phyloP scores from a whole-genome alignment of 2,329 filamentous ascomycete genomes.

The Microsporum canis region DNA sequence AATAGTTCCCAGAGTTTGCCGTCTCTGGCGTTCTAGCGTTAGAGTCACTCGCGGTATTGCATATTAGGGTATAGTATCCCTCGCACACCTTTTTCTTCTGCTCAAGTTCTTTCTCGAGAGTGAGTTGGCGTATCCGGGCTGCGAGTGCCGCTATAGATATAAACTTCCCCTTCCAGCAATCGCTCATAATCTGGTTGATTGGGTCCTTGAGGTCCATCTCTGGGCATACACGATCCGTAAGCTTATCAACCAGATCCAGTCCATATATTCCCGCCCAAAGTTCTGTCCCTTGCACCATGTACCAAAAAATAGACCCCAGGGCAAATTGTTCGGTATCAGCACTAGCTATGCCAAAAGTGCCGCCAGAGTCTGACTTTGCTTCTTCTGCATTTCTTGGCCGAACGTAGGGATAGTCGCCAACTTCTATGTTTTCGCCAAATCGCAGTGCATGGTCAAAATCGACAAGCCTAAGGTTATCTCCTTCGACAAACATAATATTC shows the following conservation, averaged over 20 bases:
- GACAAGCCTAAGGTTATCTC: conserved; percentile 14
- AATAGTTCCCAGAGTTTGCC: too few species aligned
- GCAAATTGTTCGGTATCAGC: conserved; percentile 11
- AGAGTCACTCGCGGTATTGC: too few species aligned
- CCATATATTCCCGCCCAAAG: neutral
- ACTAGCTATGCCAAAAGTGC: conserved; percentile 6
- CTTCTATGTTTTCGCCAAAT: conserved; percentile 2
- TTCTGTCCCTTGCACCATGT: neutral
- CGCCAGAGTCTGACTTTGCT: conserved; percentile 2
- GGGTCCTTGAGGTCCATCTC: neutral
- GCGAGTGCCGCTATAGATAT: neutral
- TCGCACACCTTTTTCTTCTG: neutral
- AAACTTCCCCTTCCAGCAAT: neutral
- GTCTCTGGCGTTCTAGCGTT: too few species aligned
- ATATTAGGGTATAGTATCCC: neutral
- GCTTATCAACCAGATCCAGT: neutral
- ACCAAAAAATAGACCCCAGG: conserved; percentile 9
- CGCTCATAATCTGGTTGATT: neutral
- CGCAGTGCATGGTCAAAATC: conserved; percentile 14
- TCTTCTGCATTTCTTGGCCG: neutral
- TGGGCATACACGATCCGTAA: neutral
- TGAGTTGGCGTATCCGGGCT: neutral
- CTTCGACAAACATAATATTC: conserved; percentile 13
- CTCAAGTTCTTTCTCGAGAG: neutral
- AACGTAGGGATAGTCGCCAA: conserved; percentile 6